Percentiles rank a stretch among this genome's conserved stretches.
Conservation (phyloP, 148 eudicot genomes). For the Rhododendron griersonianum region DNA sequence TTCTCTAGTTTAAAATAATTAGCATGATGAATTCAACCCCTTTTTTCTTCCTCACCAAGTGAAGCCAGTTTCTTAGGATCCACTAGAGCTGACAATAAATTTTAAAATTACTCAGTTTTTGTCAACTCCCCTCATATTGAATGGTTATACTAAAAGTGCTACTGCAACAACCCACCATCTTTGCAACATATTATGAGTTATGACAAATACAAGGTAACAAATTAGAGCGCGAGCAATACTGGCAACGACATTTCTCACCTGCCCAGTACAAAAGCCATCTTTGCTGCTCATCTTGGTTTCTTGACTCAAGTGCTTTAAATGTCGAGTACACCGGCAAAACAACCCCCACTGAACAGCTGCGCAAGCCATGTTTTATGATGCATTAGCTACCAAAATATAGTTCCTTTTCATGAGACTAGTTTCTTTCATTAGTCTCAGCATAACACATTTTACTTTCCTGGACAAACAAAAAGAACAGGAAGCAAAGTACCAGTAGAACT, state of each 20-base stretch:
- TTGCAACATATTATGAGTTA: not conserved
- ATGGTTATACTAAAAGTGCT: not conserved
- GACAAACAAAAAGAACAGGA: not conserved
- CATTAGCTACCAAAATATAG: not conserved
- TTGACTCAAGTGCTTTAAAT: conserved; percentile 78
- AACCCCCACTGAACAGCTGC: conserved; percentile 65
- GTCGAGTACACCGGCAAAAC: conserved; percentile 79
- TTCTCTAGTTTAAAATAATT: not conserved
- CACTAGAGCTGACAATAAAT: not conserved
- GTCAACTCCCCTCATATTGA: not conserved
- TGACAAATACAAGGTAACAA: not conserved
- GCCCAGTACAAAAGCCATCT: conserved; percentile 93
- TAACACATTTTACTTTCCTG: not conserved
- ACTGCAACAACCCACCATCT: not conserved
- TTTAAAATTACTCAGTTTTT: not conserved
- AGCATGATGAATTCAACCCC: not conserved
- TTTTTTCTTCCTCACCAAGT: not conserved
- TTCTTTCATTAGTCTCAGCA: not conserved
- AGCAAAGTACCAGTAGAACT: not conserved
- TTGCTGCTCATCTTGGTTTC: conserved; percentile 72
- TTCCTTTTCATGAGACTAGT: not conserved
- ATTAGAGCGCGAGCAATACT: not conserved
- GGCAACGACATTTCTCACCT: conserved; percentile 45
- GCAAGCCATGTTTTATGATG: not conserved
- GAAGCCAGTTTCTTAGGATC: not conserved